These are phyloP conservation scores for Erysimum cheiri DNA, from an alignment of 441 rosid genomes.

Conservation along the genomic window DNA sequence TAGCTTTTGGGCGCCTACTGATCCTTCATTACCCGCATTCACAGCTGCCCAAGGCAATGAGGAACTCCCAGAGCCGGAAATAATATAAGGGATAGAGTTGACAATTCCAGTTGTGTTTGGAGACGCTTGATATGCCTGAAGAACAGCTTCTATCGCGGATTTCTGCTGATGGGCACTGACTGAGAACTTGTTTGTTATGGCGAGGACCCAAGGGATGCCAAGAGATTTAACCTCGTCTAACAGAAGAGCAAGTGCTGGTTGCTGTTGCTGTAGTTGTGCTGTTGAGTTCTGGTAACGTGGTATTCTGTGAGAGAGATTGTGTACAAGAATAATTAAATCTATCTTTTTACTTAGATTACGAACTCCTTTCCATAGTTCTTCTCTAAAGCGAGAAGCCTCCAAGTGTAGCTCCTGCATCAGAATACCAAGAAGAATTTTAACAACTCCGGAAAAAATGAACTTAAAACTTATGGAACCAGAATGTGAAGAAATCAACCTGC, in stretches of 20 bases:
- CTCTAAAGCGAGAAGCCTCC: conserved; percentile 80
- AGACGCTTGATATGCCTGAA: conserved; percentile 81
- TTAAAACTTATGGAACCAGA: conserved; percentile 7
- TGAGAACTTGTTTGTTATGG: conserved; percentile 95
- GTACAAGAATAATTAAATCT: conserved; percentile 90
- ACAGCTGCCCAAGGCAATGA: conserved; percentile 75
- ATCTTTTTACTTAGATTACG: conserved; percentile 77
- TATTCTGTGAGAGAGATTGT: conserved; percentile 89
- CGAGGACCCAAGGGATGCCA: conserved; percentile 97
- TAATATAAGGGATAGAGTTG: conserved; percentile 89
- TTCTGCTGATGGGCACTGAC: conserved; percentile 98
- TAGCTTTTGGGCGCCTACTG: conserved; percentile 62
- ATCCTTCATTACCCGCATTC: conserved; percentile 56
- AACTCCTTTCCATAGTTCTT: conserved; percentile 93
- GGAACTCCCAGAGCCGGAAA: conserved; percentile 71
- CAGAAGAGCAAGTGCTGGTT: conserved; percentile 81
- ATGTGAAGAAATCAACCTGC: conserved; percentile 57
- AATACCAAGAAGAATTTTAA: conserved; percentile 4
- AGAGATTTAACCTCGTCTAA: conserved; percentile 91
- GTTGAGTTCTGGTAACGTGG: conserved; percentile 66
- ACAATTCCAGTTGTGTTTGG: conserved; percentile 66
- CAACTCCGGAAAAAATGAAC: neutral
- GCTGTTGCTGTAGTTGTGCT: conserved; percentile 46
- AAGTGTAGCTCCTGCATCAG: conserved; percentile 65
- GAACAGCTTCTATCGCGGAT: conserved; percentile 71